Base-by-base conservation (phyloP, 495 filamentous ascomycete species). In the Aspergillus haitiensis region DNA sequence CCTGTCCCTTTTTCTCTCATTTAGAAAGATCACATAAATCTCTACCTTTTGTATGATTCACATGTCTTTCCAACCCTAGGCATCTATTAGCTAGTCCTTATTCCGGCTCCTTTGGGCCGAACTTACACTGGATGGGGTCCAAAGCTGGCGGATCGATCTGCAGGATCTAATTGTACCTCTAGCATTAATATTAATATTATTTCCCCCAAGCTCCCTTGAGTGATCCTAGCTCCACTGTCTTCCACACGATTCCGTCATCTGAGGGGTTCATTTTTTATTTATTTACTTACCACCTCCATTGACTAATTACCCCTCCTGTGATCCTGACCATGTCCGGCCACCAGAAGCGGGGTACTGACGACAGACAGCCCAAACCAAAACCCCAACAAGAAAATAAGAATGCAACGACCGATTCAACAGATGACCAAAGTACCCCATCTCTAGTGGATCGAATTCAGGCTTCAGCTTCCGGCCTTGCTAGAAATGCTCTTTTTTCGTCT, bases 391-490 rank as follows among this genome's bases (percentile, higher is more conserved):
- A 57, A 15, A 52, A 61, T 12, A 55, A 18, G 9, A 61, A 54
- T 34, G 52, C 21, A 36, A 50, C 55, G 56, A 40, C 47, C 46
- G 34, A 35, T 12, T 31, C 61, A 7, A 56, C 52, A 56, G 57
- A 48, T n/a, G 11, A 18, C 33, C 55, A 18, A 53, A 40, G 46
- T 21, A 5, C 60, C 33, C 60, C 58, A 33, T 73, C 75, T 7
- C 69, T 77, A 9, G 66, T 72, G 60, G 51, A 48, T 52, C 72
- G 75, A 51, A 70, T 79, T 60, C 75, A 79, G 53, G 64, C 52
- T 54, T 79, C 76, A 16, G 76, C 76, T 0, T 55, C 72, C 6
- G 61, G 62, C 0, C 68, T 78, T 37, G 73, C 74, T 10, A 66
- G 66, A 56, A 71, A 71, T 60, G 69, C 68, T 5, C 64, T 77